Conservation (phyloP, 768 basidiomycete species). For the Rhodotorula paludigena region DNA sequence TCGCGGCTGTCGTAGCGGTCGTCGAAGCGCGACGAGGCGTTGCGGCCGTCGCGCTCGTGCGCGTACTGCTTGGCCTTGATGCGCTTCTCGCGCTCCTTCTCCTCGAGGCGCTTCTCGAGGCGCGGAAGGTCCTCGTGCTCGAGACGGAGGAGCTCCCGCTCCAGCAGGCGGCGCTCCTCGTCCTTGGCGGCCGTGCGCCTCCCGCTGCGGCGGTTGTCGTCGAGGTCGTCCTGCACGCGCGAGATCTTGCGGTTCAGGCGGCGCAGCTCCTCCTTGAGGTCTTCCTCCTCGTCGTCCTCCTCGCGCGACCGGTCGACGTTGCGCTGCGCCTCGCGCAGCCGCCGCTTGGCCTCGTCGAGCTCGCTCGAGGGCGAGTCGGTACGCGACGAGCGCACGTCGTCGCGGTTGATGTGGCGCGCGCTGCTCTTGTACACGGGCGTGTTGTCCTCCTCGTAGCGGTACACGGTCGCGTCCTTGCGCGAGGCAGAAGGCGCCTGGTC, state of each 20-base stretch:
- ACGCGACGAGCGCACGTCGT: conserved; percentile 59
- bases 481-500: conserved; percentile 20
- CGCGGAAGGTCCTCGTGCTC: conserved; percentile 90
- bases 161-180: conserved; percentile 76
- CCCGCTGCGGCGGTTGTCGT: conserved; percentile 68
- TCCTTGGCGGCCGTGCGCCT: conserved; percentile 68
- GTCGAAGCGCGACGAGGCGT: conserved; percentile 56
- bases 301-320: conserved; percentile 70
- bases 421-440: conserved; percentile 72
- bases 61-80: conserved; percentile 73
- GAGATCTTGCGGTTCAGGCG: conserved; percentile 79
- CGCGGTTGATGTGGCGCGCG: conserved; percentile 77
- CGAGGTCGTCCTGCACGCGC: conserved; percentile 83
- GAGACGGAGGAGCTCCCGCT: conserved; percentile 75
- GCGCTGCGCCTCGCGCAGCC: conserved; percentile 69
- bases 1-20: conserved; percentile 47
- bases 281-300: conserved; percentile 78
- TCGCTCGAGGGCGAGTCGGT: conserved; percentile 57
- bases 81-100: conserved; percentile 67
- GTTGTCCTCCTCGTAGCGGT: conserved; percentile 66
- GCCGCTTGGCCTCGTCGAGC: conserved; percentile 77
- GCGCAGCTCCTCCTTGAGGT: conserved; percentile 80
- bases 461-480: conserved; percentile 77
- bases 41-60: conserved; percentile 73
- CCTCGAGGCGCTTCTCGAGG: conserved; percentile 76